A percentile compares a stretch with the other conserved stretches of the same genome.
Conservation (phyloP, 208 protist genomes). For the Leishmania martiniquensis region DNA sequence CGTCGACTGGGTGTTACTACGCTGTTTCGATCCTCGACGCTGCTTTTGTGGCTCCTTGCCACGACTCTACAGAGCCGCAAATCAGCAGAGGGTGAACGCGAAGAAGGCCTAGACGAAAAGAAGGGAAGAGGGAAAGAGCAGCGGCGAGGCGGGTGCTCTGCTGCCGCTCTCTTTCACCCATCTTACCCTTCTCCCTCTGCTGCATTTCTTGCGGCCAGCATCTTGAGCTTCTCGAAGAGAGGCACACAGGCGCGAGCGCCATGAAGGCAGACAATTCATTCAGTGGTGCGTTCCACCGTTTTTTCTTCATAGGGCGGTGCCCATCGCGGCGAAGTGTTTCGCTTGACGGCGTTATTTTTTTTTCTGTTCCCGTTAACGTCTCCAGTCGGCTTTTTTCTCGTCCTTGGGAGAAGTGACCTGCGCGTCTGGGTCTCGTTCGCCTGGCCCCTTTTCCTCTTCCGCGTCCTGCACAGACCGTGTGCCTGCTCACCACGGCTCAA, state of each 20-base stretch:
- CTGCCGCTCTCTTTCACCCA: no score
- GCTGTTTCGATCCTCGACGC: no score
- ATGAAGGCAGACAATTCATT: neutral
- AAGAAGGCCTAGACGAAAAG: no score
- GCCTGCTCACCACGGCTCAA: slow-evolving; percentile 20
- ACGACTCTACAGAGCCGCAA: no score
- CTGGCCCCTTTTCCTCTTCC: neutral
- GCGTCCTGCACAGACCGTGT: neutral
- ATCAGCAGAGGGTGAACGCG: no score
- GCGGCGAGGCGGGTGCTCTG: no score
- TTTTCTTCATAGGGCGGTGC: neutral
- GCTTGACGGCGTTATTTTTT: neutral
- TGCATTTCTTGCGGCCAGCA: no score
- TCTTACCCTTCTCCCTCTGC: no score
- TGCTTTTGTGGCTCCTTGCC: no score
- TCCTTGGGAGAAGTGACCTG: neutral
- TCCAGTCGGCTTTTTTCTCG: neutral
- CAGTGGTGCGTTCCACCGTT: neutral
- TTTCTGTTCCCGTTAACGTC: neutral
- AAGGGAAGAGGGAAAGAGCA: no score
- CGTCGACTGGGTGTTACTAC: no score
- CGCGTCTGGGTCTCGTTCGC: neutral
- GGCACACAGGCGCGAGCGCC: neutral
- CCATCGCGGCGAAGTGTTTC: neutral
- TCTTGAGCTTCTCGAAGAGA: neutral